Evolutionary conservation across 2,329 filamentous ascomycete species (phyloP), one percentile per base, ranked within the genome.

Genomic region (Botryotinia calthae): DNA sequence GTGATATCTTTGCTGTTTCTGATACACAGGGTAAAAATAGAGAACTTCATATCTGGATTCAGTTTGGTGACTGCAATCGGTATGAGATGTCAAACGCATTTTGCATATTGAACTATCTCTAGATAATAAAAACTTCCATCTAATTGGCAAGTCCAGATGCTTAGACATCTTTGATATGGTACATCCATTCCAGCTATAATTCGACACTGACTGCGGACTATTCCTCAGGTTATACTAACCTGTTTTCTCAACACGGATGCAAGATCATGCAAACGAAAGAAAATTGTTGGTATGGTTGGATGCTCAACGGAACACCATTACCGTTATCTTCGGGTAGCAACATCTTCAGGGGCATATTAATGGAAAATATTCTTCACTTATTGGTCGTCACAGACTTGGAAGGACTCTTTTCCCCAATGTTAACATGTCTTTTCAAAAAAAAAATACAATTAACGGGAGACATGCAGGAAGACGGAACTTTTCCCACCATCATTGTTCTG

Each of bases 71-170:
- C 1, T 54, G 48, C 48, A n/a, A 54, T 16, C 3, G 9, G 8
- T 25, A 0, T n/a, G 25, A 14, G 12, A 0, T 6, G 4, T n/a
- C 1, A 4, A n/a, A n/a, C 9, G 0, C 48, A 25, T n/a, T 51
- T 51, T 10, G 25, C 25, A 51, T n/a, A 6, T 51, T 14, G 2
- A 56, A 25, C 2, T 22, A 7, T 22, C 9, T 10, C 10, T 25
- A 20, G 22, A 12, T 6, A 48, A 2, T 9, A 10, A 48, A 54
- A 18, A 1, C n/a, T 18, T 4, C n/a, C 14, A 18, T 54, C 14
- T 28, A 18, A 2, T n/a, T n/a, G 12, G 51, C 25, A 16, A 28
- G 25, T 28, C 25, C 12, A 28, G 5, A n/a, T 4, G 7, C 5
- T 28, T 28, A 2, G 25, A 54, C 14, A 28, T 12, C 12, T 2